Evolutionary conservation across 2,329 filamentous ascomycete genomes (phyloP).

Genomic region (Aspergillus puulaauensis): DNA sequence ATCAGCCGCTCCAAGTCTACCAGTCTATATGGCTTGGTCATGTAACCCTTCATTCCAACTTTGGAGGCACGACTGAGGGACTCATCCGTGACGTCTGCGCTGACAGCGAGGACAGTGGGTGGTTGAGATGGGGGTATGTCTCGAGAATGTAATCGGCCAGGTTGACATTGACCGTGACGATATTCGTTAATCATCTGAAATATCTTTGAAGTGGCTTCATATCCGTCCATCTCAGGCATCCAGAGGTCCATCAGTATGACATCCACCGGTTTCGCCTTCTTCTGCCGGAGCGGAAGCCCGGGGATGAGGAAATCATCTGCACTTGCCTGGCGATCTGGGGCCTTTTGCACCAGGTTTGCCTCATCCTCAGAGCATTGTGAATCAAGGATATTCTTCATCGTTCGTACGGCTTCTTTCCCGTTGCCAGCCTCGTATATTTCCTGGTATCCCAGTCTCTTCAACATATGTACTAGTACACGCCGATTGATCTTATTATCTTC

Average conservation of each 20-base stretch:
- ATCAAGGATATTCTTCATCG: conserved; percentile 52
- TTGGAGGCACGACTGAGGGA: conserved; percentile 60
- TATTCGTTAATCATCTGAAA: conserved; percentile 51
- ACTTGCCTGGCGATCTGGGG: conserved; percentile 2
- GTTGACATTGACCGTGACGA: conserved; percentile 13
- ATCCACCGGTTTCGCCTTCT: conserved; percentile 51
- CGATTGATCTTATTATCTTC: conserved; percentile 74
- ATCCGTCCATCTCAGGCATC: conserved; percentile 75
- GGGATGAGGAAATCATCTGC: conserved; percentile 16
- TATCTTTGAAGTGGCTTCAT: conserved; percentile 66
- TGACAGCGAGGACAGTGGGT: conserved; percentile 60
- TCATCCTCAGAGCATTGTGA: conserved; percentile 18
- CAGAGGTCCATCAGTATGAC: conserved; percentile 73
- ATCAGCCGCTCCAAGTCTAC: conserved; percentile 63
- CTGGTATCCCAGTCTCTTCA: conserved; percentile 65
- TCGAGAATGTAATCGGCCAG: not conserved
- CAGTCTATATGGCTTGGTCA: conserved; percentile 68
- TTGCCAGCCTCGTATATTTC: conserved; percentile 66
- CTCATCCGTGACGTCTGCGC: conserved; percentile 65
- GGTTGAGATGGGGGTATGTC: conserved; percentile 9
- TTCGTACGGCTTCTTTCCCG: conserved; percentile 65
- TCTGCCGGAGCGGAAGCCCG: conserved; percentile 22
- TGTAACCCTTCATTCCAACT: conserved; percentile 67
- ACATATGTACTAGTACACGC: conserved; percentile 65
- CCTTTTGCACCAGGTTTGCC: conserved; percentile 19